A percentile compares a stretch with the other conserved stretches of the same genome.
phyloP scores from a whole-genome alignment of 1,284 basidiomycete species.

The Fomes fomentarius region DNA sequence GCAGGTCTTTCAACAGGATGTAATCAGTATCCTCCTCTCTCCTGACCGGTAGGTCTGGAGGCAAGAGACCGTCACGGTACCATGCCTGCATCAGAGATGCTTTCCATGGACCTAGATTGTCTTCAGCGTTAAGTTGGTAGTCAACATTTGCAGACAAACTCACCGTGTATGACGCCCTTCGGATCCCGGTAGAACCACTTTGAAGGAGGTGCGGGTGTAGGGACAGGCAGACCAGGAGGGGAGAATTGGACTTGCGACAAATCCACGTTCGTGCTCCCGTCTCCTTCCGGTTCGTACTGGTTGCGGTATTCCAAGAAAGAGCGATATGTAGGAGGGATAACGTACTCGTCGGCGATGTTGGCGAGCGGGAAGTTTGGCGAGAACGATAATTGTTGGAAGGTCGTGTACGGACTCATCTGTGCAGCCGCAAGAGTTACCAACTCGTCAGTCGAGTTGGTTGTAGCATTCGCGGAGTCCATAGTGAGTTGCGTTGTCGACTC shows the following conservation, averaged over 20 bases:
- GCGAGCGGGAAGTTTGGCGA: conserved; percentile 83
- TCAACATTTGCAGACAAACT: conserved; percentile 26
- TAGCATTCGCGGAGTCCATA: conserved; percentile 22
- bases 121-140: conserved; percentile 9
- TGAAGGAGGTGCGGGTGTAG: conserved; percentile 62
- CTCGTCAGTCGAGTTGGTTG: conserved; percentile 55
- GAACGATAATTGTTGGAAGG: conserved; percentile 85
- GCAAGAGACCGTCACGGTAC: conserved; percentile 80
- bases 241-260: conserved; percentile 69
- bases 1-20: conserved; percentile 68
- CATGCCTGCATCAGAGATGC: conserved; percentile 83
- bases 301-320: conserved; percentile 73
- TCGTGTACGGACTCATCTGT: conserved; percentile 80
- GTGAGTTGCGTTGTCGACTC: conserved; percentile 24
- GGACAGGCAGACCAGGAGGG: conserved; percentile 76
- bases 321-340: conserved; percentile 85
- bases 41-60: conserved; percentile 77
- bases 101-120: conserved; percentile 74
- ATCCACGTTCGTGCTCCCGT: conserved; percentile 46
- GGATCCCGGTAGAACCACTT: conserved; percentile 84
- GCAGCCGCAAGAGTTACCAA: conserved; percentile 67
- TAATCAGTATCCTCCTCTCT: conserved; percentile 74
- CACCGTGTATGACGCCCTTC: conserved; percentile 76
- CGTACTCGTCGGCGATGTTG: conserved; percentile 85
- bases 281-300: conserved; percentile 57